Percentiles rank a stretch among this genome's conserved stretches.
These are phyloP conservation scores for Pyropia yezoensis DNA, from an alignment of 23 red algal genomes.

Conservation along the genomic window DNA sequence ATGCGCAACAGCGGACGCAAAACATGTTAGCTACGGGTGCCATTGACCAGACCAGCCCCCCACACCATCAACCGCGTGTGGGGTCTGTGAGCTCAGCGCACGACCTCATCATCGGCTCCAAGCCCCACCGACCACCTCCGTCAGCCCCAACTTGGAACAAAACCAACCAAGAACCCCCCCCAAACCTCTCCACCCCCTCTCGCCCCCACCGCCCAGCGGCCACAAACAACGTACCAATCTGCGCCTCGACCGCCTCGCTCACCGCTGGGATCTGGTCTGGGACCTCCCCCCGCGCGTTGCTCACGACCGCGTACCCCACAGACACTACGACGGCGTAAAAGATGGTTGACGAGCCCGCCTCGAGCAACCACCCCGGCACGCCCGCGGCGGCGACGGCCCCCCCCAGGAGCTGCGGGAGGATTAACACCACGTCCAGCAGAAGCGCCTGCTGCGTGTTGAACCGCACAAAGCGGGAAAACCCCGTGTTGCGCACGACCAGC, in stretches of 20 bases:
- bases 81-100: no score
- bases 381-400: constrained; percentile 14
- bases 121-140: no score
- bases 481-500: constrained; percentile 71
- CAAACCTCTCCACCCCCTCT: no score
- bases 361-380: constrained; percentile 28
- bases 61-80: no score
- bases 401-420: constrained; percentile 83
- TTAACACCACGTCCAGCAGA: constrained; percentile 80
- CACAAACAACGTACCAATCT: constrained; percentile 45
- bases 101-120: no score
- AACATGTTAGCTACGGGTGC: no score
- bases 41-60: no score
- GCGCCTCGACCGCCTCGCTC: constrained; percentile 57
- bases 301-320: constrained; percentile 49
- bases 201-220: no score
- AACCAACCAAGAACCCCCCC: no score
- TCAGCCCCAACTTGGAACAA: no score
- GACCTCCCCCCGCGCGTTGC: constrained; percentile 45
- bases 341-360: constrained; percentile 43
- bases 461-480: constrained; percentile 68
- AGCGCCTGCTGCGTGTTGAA: constrained; percentile 99
- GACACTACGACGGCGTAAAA: constrained; percentile 67
- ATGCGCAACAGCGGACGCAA: no score
- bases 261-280: constrained; percentile 82